Conservation (phyloP, 163 green algal genomes). For the Dunaliella salina region DNA sequence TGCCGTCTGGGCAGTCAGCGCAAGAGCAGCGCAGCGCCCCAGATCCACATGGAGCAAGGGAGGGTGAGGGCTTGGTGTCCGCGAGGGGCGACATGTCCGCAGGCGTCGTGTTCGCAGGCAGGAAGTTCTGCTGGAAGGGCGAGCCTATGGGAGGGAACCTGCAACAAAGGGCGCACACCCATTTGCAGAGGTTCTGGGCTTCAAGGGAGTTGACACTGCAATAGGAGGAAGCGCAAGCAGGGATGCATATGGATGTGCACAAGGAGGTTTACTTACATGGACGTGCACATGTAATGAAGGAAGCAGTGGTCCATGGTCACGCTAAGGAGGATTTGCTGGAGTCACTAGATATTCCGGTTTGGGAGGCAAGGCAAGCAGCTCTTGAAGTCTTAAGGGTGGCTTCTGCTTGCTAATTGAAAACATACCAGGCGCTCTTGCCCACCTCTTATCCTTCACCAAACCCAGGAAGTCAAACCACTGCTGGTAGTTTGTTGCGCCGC, state of each 20-base stretch:
- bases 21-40: conserved; percentile 74
- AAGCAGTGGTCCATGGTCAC: too few relatives aligned
- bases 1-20: conserved; percentile 73
- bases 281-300: too few relatives aligned
- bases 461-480: conserved; percentile 80
- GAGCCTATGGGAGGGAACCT: conserved; percentile 47
- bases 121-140: conserved; percentile 77
- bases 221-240: too few relatives aligned
- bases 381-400: too few relatives aligned
- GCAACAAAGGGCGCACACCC: neutral
- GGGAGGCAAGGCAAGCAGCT: too few relatives aligned
- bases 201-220: too few relatives aligned
- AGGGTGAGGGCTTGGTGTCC: neutral
- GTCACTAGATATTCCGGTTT: too few relatives aligned
- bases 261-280: too few relatives aligned
- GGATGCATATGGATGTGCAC: too few relatives aligned
- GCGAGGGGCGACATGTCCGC: conserved; percentile 42
- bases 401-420: too few relatives aligned
- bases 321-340: too few relatives aligned
- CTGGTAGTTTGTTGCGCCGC: conserved; percentile 65
- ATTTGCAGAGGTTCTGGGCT: too few relatives aligned
- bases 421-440: neutral
- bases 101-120: conserved; percentile 25
- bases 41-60: conserved; percentile 55
- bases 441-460: conserved; percentile 73